These are phyloP conservation scores for Gossypioides kirkii DNA, from an alignment of 345 rosid genomes.

Conservation along the genomic window DNA sequence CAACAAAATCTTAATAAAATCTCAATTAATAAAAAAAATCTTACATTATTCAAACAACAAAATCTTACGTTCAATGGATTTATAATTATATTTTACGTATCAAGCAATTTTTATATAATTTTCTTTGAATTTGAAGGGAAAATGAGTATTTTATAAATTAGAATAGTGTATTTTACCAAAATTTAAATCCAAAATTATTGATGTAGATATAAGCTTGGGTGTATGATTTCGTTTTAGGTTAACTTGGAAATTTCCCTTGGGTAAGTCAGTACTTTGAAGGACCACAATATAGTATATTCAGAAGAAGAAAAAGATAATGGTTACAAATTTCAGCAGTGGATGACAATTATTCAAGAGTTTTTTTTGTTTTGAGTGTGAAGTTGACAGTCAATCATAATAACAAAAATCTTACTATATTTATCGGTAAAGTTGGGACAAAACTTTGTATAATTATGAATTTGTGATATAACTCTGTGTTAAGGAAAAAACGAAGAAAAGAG, in stretches of 20 bases:
- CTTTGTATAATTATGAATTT: not conserved
- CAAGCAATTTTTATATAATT: no score
- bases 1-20: no score
- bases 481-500: not conserved
- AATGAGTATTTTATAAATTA: no score
- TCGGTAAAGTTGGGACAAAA: not conserved
- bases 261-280: not conserved
- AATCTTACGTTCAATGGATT: no score
- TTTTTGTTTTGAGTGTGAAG: not conserved
- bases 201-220: no score
- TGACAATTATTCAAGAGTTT: not conserved
- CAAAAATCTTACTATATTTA: not conserved
- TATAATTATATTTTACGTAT: no score
- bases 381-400: not conserved
- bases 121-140: no score
- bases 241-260: not conserved
- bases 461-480: not conserved
- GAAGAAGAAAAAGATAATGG: not conserved
- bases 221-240: no score
- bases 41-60: no score
- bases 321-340: not conserved
- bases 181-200: no score
- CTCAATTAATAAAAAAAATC: no score
- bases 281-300: not conserved
- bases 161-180: no score